These are phyloP conservation scores for Nadsonia commutata DNA, from an alignment of 1,139 yeast species.

Conservation along the genomic window DNA sequence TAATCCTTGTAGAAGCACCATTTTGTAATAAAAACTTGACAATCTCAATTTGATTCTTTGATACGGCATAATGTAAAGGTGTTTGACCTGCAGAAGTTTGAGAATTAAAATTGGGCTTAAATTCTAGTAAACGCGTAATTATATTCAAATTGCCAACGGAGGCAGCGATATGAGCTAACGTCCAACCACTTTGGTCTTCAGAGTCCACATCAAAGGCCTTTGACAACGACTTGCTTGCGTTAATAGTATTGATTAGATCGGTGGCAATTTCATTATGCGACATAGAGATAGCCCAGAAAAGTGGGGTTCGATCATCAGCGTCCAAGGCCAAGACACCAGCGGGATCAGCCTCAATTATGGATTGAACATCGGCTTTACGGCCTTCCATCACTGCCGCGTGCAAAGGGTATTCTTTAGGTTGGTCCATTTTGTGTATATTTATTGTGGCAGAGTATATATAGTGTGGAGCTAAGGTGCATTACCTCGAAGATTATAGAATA, in stretches of 20 bases:
- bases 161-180: slow-evolving; percentile 70
- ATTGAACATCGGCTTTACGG: slow-evolving; percentile 34
- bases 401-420: slow-evolving; percentile 18
- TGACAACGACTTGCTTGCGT: slow-evolving; percentile 13
- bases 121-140: slow-evolving; percentile 30
- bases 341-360: slow-evolving; percentile 36
- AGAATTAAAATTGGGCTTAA: slow-evolving; percentile 34
- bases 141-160: slow-evolving; percentile 50
- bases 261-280: slow-evolving; percentile 41
- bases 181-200: slow-evolving; percentile 72
- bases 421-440: no score
- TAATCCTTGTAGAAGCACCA: slow-evolving; percentile 47
- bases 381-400: slow-evolving; percentile 51
- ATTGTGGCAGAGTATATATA: no score
- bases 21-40: slow-evolving; percentile 37
- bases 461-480: no score
- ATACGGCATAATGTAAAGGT: slow-evolving; percentile 58
- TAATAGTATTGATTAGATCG: slow-evolving; percentile 30
- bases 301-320: slow-evolving; percentile 64
- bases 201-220: slow-evolving; percentile 49
- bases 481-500: no score
- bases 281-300: slow-evolving; percentile 81
- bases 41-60: slow-evolving; percentile 45
- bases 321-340: slow-evolving; percentile 35
- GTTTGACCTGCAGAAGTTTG: slow-evolving; percentile 61